Percentiles rank a stretch among this genome's conserved stretches.
phyloP scores from a whole-genome alignment of 2,329 filamentous ascomycete species.

The Paramyrothecium sp. region DNA sequence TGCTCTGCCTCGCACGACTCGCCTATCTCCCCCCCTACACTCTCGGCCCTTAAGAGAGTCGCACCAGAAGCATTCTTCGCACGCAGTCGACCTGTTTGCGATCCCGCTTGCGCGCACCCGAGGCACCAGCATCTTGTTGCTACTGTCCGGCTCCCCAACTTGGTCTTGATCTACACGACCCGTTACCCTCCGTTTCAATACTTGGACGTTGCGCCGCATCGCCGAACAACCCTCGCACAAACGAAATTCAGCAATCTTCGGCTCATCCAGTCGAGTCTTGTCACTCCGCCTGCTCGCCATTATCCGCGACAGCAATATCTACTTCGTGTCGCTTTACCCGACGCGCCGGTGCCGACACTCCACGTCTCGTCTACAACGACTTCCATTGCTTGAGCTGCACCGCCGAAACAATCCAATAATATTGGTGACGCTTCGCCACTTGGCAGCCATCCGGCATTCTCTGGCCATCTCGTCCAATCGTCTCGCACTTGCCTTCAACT shows the following conservation, averaged over 20 bases:
- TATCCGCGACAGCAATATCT: conserved; percentile 25
- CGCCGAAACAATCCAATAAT: conserved; percentile 29
- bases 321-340: conserved; percentile 28
- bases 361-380: conserved; percentile 26
- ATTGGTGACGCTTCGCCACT: conserved; percentile 33
- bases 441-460: conserved; percentile 29
- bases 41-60: not conserved
- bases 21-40: not conserved
- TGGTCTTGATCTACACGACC: not conserved
- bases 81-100: not conserved
- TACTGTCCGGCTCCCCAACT: too few relatives aligned
- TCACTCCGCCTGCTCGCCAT: not conserved
- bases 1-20: not conserved
- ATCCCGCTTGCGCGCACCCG: too few relatives aligned
- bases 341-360: conserved; percentile 31
- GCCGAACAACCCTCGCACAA: not conserved
- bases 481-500: conserved; percentile 6
- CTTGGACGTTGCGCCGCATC: not conserved
- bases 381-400: conserved; percentile 20
- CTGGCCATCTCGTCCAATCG: conserved; percentile 11
- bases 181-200: not conserved
- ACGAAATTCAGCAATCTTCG: not conserved
- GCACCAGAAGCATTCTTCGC: not conserved
- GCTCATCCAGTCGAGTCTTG: not conserved
- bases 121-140: too few relatives aligned